These are phyloP conservation scores for Pythium vanterpoolii DNA, from an alignment of 352 stramenopile species.

Conservation along the genomic window DNA sequence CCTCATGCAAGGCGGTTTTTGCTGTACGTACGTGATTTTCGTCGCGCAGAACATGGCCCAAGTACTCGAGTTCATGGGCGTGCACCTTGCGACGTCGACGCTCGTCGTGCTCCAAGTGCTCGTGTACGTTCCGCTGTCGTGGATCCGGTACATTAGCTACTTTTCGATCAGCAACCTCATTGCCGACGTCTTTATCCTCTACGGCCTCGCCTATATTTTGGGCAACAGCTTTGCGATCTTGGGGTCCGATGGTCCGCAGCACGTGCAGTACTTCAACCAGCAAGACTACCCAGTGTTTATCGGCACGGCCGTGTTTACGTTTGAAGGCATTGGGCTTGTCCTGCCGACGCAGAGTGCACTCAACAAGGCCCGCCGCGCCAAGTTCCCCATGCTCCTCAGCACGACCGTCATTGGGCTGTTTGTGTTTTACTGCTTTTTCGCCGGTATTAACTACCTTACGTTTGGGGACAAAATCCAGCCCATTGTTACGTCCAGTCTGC, in stretches of 20 bases:
- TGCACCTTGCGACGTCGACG: constrained; percentile 37
- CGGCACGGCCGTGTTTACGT: constrained; percentile 76
- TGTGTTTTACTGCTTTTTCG: constrained; percentile 83
- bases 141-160: constrained; percentile 86
- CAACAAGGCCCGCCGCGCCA: constrained; percentile 55
- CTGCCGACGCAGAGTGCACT: constrained; percentile 69
- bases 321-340: constrained; percentile 80
- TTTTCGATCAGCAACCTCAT: constrained; percentile 85
- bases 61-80: constrained; percentile 59
- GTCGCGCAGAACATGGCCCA: constrained; percentile 75
- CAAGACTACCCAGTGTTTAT: constrained; percentile 77
- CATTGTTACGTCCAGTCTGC: constrained; percentile 73
- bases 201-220: constrained; percentile 69
- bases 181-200: constrained; percentile 82
- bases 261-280: constrained; percentile 68
- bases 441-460: constrained; percentile 71
- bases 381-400: constrained; percentile 55
- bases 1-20: constrained; percentile 82
- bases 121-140: constrained; percentile 76
- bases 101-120: constrained; percentile 74
- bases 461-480: constrained; percentile 61
- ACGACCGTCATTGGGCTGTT: constrained; percentile 67
- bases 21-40: constrained; percentile 85
- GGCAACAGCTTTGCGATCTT: constrained; percentile 71
- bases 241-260: constrained; percentile 38